Conservation (phyloP, 2,329 filamentous ascomycete species). For the Rachicladosporium sp. region DNA sequence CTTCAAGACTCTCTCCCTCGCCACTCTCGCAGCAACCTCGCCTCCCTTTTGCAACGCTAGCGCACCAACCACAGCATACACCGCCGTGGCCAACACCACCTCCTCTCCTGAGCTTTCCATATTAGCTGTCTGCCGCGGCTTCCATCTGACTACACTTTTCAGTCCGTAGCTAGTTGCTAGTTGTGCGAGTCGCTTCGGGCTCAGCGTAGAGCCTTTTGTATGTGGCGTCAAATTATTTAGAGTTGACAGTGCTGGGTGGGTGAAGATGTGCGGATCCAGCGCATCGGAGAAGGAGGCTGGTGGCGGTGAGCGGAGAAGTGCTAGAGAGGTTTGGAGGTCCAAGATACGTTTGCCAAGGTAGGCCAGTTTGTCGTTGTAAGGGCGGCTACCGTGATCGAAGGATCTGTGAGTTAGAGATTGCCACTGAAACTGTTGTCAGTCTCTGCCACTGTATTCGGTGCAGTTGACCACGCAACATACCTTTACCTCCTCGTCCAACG, state of each 20-base stretch:
- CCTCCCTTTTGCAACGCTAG: constrained; percentile 80
- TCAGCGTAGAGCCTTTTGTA: constrained; percentile 50
- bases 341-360: constrained; percentile 61
- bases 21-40: constrained; percentile 59
- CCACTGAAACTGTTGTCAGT: constrained; percentile 42
- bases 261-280: constrained; percentile 31
- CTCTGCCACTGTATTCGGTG: neutral
- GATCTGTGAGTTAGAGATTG: constrained; percentile 95
- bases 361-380: constrained; percentile 89
- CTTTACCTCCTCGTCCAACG: constrained; percentile 82
- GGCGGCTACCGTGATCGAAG: constrained; percentile 87
- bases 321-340: constrained; percentile 52
- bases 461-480: constrained; percentile 8
- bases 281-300: neutral
- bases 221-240: constrained; percentile 56
- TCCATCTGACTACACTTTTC: constrained; percentile 71
- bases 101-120: constrained; percentile 61
- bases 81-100: constrained; percentile 59
- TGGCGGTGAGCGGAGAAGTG: constrained; percentile 39
- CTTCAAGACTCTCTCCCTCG: constrained; percentile 62
- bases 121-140: constrained; percentile 62
- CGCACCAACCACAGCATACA: constrained; percentile 81
- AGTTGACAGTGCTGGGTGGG: constrained; percentile 58
- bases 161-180: constrained; percentile 62
- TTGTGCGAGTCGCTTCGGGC: constrained; percentile 51